Base-by-base conservation (phyloP, 768 basidiomycete genomes). In the Pleurotus djamor region DNA sequence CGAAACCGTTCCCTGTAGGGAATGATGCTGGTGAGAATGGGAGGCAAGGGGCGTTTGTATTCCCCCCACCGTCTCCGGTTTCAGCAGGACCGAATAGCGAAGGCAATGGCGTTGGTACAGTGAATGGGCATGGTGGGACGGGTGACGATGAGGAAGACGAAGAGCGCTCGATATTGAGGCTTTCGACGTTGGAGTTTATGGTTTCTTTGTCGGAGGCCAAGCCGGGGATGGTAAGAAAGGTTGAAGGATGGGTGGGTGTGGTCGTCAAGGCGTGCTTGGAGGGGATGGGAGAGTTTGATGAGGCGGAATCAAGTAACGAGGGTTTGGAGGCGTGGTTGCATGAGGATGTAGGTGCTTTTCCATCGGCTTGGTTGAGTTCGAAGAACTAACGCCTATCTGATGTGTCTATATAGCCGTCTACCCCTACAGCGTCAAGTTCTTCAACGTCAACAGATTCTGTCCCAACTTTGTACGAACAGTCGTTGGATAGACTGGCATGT, bases 381-480 rank as follows among this genome's bases (percentile, higher is more conserved):
- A 1, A 28, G 1, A 28, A 28, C 21, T 28, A 28, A 28, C 21
- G 3, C 34, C 32, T 52, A 13, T 16, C n/a, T 37, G 34, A 9
- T n/a, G n/a, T n/a, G n/a, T n/a, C n/a, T n/a, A n/a, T n/a, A n/a
- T n/a, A 50, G 49, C 49, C 21, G 12, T 50, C 49, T 10, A 50
- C 49, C 33, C 57, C 45, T 28, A 41, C 52, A 36, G 36, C 52
- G 45, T 56, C 55, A 14, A 21, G 49, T 6, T 60, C 60, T 10
- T 51, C 57, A 33, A 41, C 50, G n/a, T 58, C 51, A 37, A 60
- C 60, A 8, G 52, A 59, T 44, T 32, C 45, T 10, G 49, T 14
- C 88, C 43, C 89, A 88, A 1, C 86, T 86, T 36, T 89, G 32
- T 93, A 92, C 60, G 94, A 96, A 64, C 91, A 94, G 62, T 81